Conservation (phyloP, 2,329 filamentous ascomycete genomes). For the Diplodia corticola region DNA sequence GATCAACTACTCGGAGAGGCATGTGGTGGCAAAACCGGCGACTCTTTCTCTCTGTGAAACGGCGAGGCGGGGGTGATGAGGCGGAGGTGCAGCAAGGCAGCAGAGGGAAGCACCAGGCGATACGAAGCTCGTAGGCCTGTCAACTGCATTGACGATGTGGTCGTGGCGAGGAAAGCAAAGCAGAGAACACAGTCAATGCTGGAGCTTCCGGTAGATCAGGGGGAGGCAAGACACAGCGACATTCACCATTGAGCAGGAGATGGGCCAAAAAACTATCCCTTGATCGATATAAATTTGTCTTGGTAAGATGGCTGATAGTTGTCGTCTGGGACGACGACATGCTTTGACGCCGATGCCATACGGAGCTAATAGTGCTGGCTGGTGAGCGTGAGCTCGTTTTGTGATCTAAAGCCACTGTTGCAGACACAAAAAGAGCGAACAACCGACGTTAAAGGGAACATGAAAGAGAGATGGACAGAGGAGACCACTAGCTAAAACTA, state of each 20-base stretch:
- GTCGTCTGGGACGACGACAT: background rate
- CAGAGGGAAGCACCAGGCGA: too few relatives aligned
- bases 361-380: background rate
- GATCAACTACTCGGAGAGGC: too few relatives aligned
- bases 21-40: too few relatives aligned
- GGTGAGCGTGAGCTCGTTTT: slow-evolving; percentile 3
- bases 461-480: background rate
- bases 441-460: background rate
- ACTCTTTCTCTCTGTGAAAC: too few relatives aligned
- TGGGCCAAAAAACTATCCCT: background rate
- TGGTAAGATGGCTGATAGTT: background rate
- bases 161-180: background rate
- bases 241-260: background rate
- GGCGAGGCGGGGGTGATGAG: too few relatives aligned
- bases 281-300: background rate
- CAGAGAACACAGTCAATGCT: background rate
- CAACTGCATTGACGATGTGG: background rate
- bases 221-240: background rate
- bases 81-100: too few relatives aligned
- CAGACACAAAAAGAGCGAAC: background rate
- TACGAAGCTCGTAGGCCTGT: too few relatives aligned
- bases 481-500: background rate
- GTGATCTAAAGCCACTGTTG: background rate
- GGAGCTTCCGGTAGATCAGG: background rate
- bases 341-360: background rate